These are phyloP conservation scores for Plectranthus barbatus DNA, from an alignment of 257 asterid species.

Conservation along the genomic window DNA sequence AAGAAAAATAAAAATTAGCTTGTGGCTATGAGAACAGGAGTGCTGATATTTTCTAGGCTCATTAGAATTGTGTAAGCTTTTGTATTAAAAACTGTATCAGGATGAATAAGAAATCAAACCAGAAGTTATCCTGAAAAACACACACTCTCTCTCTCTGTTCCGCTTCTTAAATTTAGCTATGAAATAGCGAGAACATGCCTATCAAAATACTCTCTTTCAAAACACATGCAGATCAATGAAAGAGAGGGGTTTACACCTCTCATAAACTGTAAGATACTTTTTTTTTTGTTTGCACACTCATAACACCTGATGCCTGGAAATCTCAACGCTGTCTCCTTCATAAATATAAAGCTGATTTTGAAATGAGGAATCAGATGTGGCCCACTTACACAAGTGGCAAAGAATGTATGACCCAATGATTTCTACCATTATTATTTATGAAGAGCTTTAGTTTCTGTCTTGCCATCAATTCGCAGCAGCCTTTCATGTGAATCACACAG, in stretches of 20 bases:
- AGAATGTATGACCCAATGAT: constrained; percentile 54
- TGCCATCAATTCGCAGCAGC: constrained; percentile 60
- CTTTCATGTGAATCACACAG: constrained; percentile 84
- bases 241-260: constrained; percentile 16
- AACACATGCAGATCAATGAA: background rate
- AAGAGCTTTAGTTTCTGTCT: constrained; percentile 50
- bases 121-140: too few relatives aligned
- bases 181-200: too few relatives aligned
- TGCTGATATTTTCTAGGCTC: too few relatives aligned
- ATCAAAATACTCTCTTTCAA: background rate
- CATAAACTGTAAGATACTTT: constrained; percentile 29
- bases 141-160: background rate
- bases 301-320: constrained; percentile 26
- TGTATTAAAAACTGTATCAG: too few relatives aligned
- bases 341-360: constrained; percentile 62
- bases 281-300: constrained; percentile 21
- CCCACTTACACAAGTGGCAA: constrained; percentile 62
- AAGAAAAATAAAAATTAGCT: constrained; percentile 31
- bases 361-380: constrained; percentile 43
- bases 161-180: too few relatives aligned
- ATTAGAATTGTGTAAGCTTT: too few relatives aligned
- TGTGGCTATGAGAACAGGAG: too few relatives aligned
- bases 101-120: too few relatives aligned
- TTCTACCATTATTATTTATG: constrained; percentile 39
- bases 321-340: constrained; percentile 46